phyloP scores from a whole-genome alignment of 345 rosid species.

The Geranium rotundifolium region DNA sequence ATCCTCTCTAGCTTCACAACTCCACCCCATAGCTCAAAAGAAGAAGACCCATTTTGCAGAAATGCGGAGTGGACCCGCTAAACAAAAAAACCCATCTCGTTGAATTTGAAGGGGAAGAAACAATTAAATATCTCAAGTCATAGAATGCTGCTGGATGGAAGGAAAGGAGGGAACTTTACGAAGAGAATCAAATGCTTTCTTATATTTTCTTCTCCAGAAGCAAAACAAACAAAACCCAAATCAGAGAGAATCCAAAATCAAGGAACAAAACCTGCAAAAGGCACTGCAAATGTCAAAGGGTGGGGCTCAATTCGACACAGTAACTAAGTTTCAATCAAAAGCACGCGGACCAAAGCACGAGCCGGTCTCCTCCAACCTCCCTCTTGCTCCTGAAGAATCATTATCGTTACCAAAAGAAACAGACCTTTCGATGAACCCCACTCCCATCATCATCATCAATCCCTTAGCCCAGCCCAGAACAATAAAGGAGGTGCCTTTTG shows the following conservation, averaged over 20 bases:
- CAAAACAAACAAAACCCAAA: constrained; percentile 13
- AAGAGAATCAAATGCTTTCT: constrained; percentile 14
- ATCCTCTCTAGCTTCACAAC: no score
- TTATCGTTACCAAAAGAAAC: no score
- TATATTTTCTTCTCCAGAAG: no score
- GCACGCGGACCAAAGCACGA: constrained; percentile 43
- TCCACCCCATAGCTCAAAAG: neutral
- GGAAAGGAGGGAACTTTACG: neutral
- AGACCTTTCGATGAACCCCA: constrained; percentile 3
- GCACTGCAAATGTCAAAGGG: constrained; percentile 19
- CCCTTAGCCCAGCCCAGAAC: constrained; percentile 16
- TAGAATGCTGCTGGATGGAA: no score
- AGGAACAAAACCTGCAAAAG: constrained; percentile 51
- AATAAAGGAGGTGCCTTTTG: neutral
- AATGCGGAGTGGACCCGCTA: neutral
- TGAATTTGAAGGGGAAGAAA: neutral
- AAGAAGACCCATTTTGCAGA: no score
- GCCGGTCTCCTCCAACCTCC: no score
- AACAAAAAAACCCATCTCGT: constrained; percentile 11
- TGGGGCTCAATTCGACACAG: constrained; percentile 23
- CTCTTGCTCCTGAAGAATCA: no score
- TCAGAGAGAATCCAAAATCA: constrained; percentile 32
- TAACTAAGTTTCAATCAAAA: constrained; percentile 30
- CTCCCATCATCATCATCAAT: constrained; percentile 6
- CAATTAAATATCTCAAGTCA: neutral